Conservation (phyloP, 1,284 basidiomycete species). For the Trametes sp. region DNA sequence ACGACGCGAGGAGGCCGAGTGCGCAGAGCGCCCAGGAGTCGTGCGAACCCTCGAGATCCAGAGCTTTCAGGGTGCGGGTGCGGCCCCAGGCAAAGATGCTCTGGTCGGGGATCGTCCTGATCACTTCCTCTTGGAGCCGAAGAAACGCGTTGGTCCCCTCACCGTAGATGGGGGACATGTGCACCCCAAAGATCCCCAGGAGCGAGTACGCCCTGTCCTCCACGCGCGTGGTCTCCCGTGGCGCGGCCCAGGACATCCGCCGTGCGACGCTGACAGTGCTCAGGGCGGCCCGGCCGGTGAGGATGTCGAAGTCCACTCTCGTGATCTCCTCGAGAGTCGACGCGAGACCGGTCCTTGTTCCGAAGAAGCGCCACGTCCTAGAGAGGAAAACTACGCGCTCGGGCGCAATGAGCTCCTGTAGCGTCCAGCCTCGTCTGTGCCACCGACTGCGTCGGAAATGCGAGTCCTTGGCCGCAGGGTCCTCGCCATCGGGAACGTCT, state of each 20-base stretch:
- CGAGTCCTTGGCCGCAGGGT: too few relatives aligned
- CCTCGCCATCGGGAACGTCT: background rate
- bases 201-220: too few relatives aligned
- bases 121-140: background rate
- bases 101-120: slow-evolving; percentile 1
- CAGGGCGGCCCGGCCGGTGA: background rate
- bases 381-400: too few relatives aligned
- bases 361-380: too few relatives aligned
- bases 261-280: background rate
- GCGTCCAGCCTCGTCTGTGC: too few relatives aligned
- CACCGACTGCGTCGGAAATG: too few relatives aligned
- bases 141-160: too few relatives aligned
- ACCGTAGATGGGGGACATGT: slow-evolving; percentile 64
- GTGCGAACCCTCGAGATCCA: too few relatives aligned
- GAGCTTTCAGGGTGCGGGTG: too few relatives aligned
- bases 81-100: slow-evolving; percentile 3
- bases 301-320: background rate
- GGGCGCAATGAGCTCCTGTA: too few relatives aligned
- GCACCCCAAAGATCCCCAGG: slow-evolving; percentile 65
- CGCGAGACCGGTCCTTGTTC: too few relatives aligned
- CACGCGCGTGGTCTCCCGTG: background rate
- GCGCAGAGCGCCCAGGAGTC: too few relatives aligned
- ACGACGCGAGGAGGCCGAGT: background rate
- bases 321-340: background rate
- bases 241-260: background rate